These are phyloP conservation scores for Stevia rebaudiana DNA, from an alignment of 140 eudicot genomes.

Conservation along the genomic window DNA sequence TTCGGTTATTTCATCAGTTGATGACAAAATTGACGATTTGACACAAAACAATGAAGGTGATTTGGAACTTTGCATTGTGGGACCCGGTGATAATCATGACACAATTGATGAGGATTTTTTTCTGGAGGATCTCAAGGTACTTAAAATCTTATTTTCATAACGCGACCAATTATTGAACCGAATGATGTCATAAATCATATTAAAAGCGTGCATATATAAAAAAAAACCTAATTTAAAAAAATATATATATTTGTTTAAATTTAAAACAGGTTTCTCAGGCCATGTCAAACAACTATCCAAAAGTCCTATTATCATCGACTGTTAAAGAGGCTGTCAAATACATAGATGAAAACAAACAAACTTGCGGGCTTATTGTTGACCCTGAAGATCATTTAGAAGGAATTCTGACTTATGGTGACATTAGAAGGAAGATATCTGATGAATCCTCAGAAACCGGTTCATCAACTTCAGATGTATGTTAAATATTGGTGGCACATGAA, in stretches of 20 bases:
- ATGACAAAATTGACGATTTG: slow-evolving; percentile 42
- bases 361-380: slow-evolving; percentile 66
- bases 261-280: slow-evolving; percentile 71
- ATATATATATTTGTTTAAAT: too few species aligned
- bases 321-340: slow-evolving; percentile 56
- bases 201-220: not conserved
- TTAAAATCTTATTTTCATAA: slow-evolving; percentile 2
- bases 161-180: too few species aligned
- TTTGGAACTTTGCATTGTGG: slow-evolving; percentile 72
- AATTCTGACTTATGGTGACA: slow-evolving; percentile 77
- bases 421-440: slow-evolving; percentile 44
- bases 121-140: slow-evolving; percentile 76
- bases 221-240: too few species aligned
- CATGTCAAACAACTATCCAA: slow-evolving; percentile 61
- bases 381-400: slow-evolving; percentile 72
- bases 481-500: not conserved
- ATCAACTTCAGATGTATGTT: slow-evolving; percentile 47
- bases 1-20: slow-evolving; percentile 51
- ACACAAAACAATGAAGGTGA: slow-evolving; percentile 46
- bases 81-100: slow-evolving; percentile 42
- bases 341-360: slow-evolving; percentile 63
- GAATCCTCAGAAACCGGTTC: slow-evolving; percentile 34
- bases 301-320: slow-evolving; percentile 38
- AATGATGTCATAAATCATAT: not conserved
- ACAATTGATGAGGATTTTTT: slow-evolving; percentile 51